Evolutionary conservation across 2,329 filamentous ascomycete species (phyloP).

Genomic region (Chalara sp.): DNA sequence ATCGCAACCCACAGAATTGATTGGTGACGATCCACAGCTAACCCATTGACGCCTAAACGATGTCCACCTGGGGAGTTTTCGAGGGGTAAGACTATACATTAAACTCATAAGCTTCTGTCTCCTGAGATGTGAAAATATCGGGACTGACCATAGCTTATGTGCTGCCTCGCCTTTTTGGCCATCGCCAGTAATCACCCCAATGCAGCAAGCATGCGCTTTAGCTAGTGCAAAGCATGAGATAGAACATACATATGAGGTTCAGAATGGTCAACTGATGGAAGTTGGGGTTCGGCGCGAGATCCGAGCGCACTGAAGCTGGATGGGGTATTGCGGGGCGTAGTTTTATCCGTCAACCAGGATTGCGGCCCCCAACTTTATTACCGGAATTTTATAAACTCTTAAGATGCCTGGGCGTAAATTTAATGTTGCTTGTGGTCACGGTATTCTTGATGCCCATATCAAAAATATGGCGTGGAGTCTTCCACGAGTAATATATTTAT

Average conservation of each 20-base stretch:
- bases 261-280: too few relatives aligned
- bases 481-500: too few relatives aligned
- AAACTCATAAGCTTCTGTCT: not conserved
- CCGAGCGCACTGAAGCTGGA: not conserved
- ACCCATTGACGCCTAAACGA: constrained; percentile 87
- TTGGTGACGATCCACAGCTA: constrained; percentile 77
- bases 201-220: constrained; percentile 12
- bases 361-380: too few relatives aligned
- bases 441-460: too few relatives aligned
- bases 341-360: too few relatives aligned
- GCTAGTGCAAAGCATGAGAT: constrained; percentile 3
- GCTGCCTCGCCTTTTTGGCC: constrained; percentile 63
- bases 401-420: too few relatives aligned
- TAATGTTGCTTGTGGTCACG: too few relatives aligned
- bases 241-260: not conserved
- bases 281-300: not conserved
- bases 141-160: constrained; percentile 61
- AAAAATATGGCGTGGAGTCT: too few relatives aligned
- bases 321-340: not conserved
- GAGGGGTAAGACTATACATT: constrained; percentile 57
- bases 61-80: constrained; percentile 76
- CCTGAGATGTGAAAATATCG: not conserved
- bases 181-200: constrained; percentile 30
- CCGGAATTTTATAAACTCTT: too few relatives aligned
- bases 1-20: constrained; percentile 66